Percentiles rank a stretch among this genome's conserved stretches.
Conservation (phyloP, 352 stramenopile genomes). For the Pythium rishiriense region DNA sequence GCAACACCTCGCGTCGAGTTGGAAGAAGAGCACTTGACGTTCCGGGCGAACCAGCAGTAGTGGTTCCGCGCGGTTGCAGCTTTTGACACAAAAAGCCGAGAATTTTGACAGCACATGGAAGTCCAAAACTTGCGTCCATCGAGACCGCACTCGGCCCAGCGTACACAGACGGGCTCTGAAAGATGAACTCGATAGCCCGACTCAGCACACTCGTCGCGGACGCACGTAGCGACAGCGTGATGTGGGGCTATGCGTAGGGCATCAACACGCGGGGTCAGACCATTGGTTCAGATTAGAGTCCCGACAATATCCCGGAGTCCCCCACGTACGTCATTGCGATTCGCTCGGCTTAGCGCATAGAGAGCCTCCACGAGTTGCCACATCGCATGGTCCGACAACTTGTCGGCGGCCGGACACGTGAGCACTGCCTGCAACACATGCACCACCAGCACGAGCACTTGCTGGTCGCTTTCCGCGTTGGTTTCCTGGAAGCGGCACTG, state of each 20-base stretch:
- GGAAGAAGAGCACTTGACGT: background rate
- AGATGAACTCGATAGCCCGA: constrained; percentile 66
- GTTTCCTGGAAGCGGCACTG: constrained; percentile 96
- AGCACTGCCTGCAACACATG: constrained; percentile 94
- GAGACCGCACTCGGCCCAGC: constrained; percentile 22
- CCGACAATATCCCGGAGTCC: background rate
- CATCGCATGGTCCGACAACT: constrained; percentile 92
- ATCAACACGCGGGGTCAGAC: background rate
- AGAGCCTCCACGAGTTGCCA: constrained; percentile 96
- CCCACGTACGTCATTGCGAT: constrained; percentile 53
- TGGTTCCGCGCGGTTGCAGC: constrained; percentile 37
- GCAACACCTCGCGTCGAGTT: constrained; percentile 59
- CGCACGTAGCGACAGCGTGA: constrained; percentile 59
- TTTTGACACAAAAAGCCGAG: constrained; percentile 84
- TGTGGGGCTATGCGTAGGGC: constrained; percentile 40
- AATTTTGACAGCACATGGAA: constrained; percentile 79
- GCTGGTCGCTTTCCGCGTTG: constrained; percentile 85
- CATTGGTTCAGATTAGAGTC: background rate
- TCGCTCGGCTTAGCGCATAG: constrained; percentile 90
- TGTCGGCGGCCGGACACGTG: constrained; percentile 68
- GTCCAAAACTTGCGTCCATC: constrained; percentile 46
- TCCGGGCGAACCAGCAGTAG: background rate
- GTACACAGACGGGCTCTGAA: constrained; percentile 55
- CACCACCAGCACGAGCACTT: constrained; percentile 92
- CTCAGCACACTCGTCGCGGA: constrained; percentile 67